These are phyloP conservation scores for Peziza echinospora DNA, from an alignment of 495 filamentous ascomycete species.

Conservation along the genomic window DNA sequence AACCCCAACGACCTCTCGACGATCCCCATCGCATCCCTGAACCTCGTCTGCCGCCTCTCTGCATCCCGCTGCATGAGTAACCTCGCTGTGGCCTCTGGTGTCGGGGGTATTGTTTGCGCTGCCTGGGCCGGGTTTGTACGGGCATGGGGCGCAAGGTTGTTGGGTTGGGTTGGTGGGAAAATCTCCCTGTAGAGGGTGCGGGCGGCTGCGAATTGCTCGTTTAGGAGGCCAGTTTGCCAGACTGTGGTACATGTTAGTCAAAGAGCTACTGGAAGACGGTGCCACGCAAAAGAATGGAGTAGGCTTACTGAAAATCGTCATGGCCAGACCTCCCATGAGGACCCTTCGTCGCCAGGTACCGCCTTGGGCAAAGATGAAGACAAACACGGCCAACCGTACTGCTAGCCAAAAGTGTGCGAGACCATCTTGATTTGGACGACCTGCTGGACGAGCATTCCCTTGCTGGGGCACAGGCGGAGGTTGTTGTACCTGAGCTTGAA, in stretches of 20 bases:
- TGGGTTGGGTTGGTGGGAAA: too few species aligned
- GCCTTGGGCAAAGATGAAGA: constrained; percentile 14
- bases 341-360: constrained; percentile 17
- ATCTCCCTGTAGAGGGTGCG: background rate
- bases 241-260: too few species aligned
- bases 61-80: background rate
- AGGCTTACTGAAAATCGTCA: constrained; percentile 16
- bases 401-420: constrained; percentile 17
- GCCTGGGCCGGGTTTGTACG: too few species aligned
- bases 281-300: too few species aligned
- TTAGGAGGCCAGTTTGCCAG: constrained; percentile 18
- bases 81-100: background rate
- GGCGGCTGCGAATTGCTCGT: background rate
- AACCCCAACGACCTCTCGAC: constrained; percentile 13
- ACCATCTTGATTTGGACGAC: constrained; percentile 11
- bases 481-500: background rate
- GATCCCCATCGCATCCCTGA: constrained; percentile 9
- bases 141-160: too few species aligned
- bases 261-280: too few species aligned
- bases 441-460: constrained; percentile 8
- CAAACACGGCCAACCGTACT: constrained; percentile 14
- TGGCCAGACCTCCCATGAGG: constrained; percentile 11
- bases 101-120: background rate
- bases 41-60: constrained; percentile 4
- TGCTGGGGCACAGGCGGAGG: too few species aligned